These are phyloP conservation scores for Deuterostichococcus epilithicus DNA, from an alignment of 139 green algal genomes.

Conservation along the genomic window DNA sequence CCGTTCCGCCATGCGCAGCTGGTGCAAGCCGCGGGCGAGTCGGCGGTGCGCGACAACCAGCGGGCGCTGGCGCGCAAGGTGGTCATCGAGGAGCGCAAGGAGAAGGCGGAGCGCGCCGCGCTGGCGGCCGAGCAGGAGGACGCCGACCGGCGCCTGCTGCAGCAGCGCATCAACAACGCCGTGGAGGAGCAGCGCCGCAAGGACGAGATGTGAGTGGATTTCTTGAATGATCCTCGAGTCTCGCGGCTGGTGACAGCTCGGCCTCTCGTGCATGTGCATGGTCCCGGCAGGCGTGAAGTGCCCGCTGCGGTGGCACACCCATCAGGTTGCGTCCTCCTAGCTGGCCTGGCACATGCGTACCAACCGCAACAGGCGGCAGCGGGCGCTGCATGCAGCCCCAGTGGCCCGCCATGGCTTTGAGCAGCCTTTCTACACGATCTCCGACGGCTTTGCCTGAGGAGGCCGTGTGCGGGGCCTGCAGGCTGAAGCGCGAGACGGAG, in stretches of 20 bases:
- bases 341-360: too few species aligned
- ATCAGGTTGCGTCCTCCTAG: too few species aligned
- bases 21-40: constrained; percentile 29
- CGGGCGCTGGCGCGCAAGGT: constrained; percentile 73
- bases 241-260: not conserved
- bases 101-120: constrained; percentile 81
- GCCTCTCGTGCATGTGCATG: not conserved
- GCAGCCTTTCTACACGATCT: too few species aligned
- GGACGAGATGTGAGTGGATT: constrained; percentile 34
- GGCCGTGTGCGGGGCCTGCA: too few species aligned
- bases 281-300: too few species aligned
- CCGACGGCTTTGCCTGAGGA: too few species aligned
- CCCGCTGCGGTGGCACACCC: too few species aligned
- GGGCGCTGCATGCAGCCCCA: too few species aligned
- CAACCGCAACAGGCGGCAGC: constrained; percentile 1
- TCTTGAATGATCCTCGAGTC: not conserved
- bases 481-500: constrained; percentile 65
- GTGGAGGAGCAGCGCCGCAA: constrained; percentile 68
- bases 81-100: constrained; percentile 95
- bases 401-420: too few species aligned
- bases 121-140: constrained; percentile 83
- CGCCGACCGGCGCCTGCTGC: constrained; percentile 59
- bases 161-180: constrained; percentile 57
- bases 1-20: not conserved
- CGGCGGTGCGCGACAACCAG: constrained; percentile 75